Evolutionary conservation across 2,329 filamentous ascomycete genomes (phyloP).

Genomic region (Teratosphaeriaceae sp.): DNA sequence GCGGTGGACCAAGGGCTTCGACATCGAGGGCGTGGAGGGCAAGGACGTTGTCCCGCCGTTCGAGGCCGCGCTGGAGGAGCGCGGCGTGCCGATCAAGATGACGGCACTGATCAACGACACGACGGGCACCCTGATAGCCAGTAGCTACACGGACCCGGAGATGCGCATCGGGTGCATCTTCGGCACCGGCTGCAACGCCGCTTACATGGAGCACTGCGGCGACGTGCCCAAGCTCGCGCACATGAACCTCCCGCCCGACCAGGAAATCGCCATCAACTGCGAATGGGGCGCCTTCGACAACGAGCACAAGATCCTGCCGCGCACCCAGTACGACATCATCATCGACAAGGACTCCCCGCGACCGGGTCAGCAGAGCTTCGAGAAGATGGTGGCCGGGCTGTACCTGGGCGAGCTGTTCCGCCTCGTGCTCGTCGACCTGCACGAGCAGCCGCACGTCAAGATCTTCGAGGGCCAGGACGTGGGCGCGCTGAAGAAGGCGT

Average conservation of each 20-base stretch:
- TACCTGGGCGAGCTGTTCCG: constrained; percentile 42
- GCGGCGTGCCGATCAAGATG: constrained; percentile 85
- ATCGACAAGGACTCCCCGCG: constrained; percentile 40
- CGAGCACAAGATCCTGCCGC: constrained; percentile 78
- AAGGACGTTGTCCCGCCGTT: constrained; percentile 85
- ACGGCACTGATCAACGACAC: constrained; percentile 96
- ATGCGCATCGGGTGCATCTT: constrained; percentile 98
- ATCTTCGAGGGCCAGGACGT: constrained; percentile 85
- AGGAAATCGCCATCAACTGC: constrained; percentile 92
- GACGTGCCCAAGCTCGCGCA: constrained; percentile 90
- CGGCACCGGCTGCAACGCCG: constrained; percentile 94
- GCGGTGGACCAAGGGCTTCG: constrained; percentile 96
- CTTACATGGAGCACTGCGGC: constrained; percentile 92
- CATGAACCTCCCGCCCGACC: constrained; percentile 68
- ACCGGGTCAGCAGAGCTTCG: constrained; percentile 40
- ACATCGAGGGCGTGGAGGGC: constrained; percentile 87
- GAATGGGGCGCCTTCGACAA: constrained; percentile 98
- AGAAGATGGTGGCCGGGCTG: constrained; percentile 41
- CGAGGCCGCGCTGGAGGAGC: constrained; percentile 65
- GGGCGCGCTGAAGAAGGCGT: constrained; percentile 72
- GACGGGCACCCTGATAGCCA: constrained; percentile 92
- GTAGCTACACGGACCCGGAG: constrained; percentile 85
- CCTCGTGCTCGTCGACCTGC: constrained; percentile 41
- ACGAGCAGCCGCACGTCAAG: constrained; percentile 55
- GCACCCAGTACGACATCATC: constrained; percentile 57